These are phyloP conservation scores for Rhodotorula sp. DNA, from an alignment of 1,284 basidiomycete genomes.

Conservation along the genomic window DNA sequence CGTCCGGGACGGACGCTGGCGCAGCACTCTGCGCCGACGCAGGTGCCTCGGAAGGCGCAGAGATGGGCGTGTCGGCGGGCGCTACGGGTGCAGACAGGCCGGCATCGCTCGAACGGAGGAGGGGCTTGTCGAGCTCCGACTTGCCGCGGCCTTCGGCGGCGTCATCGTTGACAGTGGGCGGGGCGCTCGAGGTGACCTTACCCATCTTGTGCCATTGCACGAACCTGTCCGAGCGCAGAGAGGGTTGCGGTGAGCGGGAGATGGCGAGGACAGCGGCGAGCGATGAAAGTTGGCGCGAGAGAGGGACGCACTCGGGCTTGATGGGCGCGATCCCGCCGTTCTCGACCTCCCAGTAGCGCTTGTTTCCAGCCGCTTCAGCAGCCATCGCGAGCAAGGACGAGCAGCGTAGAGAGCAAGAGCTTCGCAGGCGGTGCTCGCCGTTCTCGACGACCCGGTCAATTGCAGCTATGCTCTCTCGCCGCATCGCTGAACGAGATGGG, in stretches of 20 bases:
- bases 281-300: neutral
- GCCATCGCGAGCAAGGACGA: neutral
- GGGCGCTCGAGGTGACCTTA: neutral
- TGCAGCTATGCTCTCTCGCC: too few species aligned
- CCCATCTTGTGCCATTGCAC: slow-evolving; percentile 56
- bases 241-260: neutral
- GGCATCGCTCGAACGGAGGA: slow-evolving; percentile 11
- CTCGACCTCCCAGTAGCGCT: slow-evolving; percentile 50
- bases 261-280: neutral
- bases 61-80: neutral
- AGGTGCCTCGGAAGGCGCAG: slow-evolving; percentile 36
- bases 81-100: slow-evolving; percentile 3
- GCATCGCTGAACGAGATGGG: too few species aligned
- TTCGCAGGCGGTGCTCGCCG: too few species aligned
- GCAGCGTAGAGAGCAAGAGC: too few species aligned
- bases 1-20: neutral
- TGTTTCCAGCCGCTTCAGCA: neutral
- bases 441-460: too few species aligned
- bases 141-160: slow-evolving; percentile 40
- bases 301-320: slow-evolving; percentile 66
- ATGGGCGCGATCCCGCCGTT: slow-evolving; percentile 60
- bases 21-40: slow-evolving; percentile 37
- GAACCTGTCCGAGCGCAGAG: slow-evolving; percentile 56
- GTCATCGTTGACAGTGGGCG: slow-evolving; percentile 42
- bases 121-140: neutral